Evolutionary conservation across 306 rosid genomes (phyloP), one percentile per base, ranked within the genome.

Genomic region (Sphenostylis stenocarpa): DNA sequence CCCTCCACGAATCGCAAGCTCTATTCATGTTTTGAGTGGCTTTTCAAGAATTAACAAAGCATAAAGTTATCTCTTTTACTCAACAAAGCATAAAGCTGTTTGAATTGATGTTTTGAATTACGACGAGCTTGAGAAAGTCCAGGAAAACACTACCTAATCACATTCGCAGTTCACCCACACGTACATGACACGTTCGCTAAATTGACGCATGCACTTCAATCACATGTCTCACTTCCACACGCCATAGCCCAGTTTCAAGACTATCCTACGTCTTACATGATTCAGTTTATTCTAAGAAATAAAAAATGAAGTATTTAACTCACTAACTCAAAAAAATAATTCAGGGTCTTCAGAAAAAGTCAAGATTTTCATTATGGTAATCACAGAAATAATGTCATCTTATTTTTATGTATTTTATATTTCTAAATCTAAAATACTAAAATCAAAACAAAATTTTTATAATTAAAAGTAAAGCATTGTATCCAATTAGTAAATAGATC

Each of bases 41-140:
- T 51, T 80, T 77, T 55, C 17, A 12, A 78, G 67, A 58, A 70
- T 76, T 58, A 60, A 71, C 60, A 56, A 69, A 58, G 43, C 72
- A 28, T 60, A 81, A 60, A 74, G 84, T 13, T 23, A 38, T 38
- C 13, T 38, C 2, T 38, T 38, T 38, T 12, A 38, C 43, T 38
- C 52, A 52, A 71, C 60, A 56, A 69, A 48, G 41, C 72, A 28
- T 60, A 81, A 60, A 74, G 84, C 23, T 23, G 19, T 52, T 71
- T 66, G 75, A 76, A 15, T 76, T 58, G 60, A 76, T 76, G 36
- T 69, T n/a, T 31, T 10, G 70, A 67, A 53, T 49, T 24, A 31
- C 6, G 33, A 56, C 1, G 52, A 80, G 13, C 29, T 36, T 1
- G 6, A 17, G 77, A 71, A 79, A 64, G 31, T 24, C 75, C 53